phyloP scores from a whole-genome alignment of 1,139 yeast genomes.

The Groenewaldozyma auringiensis region DNA sequence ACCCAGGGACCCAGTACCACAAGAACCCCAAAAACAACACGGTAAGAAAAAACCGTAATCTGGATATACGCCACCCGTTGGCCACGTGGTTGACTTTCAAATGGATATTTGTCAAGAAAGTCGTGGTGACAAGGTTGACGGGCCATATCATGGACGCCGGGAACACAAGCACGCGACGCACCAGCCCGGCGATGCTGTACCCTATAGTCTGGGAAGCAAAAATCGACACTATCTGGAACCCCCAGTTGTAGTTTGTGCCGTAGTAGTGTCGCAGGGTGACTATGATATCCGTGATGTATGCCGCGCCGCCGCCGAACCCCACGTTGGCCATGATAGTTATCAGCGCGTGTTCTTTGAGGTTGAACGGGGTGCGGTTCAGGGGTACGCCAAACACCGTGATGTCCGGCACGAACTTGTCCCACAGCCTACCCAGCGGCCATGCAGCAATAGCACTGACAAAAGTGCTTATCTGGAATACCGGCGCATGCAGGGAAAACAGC shows the following conservation, averaged over 20 bases:
- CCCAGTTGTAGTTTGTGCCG: conserved; percentile 43
- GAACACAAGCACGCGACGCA: conserved; percentile 48
- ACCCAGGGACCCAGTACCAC: conserved; percentile 54
- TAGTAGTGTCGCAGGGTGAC: conserved; percentile 48
- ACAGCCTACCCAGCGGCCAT: conserved; percentile 52
- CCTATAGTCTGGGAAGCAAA: conserved; percentile 57
- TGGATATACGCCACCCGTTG: conserved; percentile 47
- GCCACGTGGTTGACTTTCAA: conserved; percentile 51
- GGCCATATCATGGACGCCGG: conserved; percentile 69
- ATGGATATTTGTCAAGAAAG: conserved; percentile 55
- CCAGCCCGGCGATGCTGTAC: conserved; percentile 56
- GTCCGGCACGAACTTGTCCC: conserved; percentile 46
- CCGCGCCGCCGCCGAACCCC: conserved; percentile 52
- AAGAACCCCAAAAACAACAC: conserved; percentile 37
- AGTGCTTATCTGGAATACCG: conserved; percentile 46
- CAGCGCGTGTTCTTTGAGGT: conserved; percentile 56
- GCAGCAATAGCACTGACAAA: conserved; percentile 53
- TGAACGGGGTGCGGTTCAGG: conserved; percentile 58
- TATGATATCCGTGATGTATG: conserved; percentile 54
- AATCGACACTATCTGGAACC: conserved; percentile 44
- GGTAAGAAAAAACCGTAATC: conserved; percentile 41
- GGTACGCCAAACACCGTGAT: conserved; percentile 36
- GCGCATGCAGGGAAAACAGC: conserved; percentile 53
- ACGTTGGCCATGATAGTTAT: conserved; percentile 56
- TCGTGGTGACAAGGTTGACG: conserved; percentile 36